Evolutionary conservation across 805 yeast species (phyloP), one percentile per base, ranked within the genome.

Genomic region (Candida morakotiae): DNA sequence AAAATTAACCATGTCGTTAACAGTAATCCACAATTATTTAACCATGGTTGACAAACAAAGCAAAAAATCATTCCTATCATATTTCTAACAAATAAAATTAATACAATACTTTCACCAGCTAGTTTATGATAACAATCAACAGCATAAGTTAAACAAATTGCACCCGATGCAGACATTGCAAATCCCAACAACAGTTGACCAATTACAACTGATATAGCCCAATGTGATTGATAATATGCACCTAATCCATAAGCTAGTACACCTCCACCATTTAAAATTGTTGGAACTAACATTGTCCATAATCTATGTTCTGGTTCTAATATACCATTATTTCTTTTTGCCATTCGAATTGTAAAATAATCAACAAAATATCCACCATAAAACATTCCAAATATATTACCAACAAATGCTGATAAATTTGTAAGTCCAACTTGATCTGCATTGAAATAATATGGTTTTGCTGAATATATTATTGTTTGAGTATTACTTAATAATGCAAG

Each of bases 361-460:
- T 72, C 77, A 9, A 69, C 73, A 31, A 69, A 50, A 25, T 41
- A 40, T 8, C 75, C 75, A 14, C 75, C 76, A 45, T 64, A 69
- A 28, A 64, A 40, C 62, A 67, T 64, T 11, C 76, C 77, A 26
- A 69, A 25, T 11, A 64, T 35, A 21, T 62, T 53, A 9, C 76
- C 76, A 13, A 65, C 56, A 31, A 69, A 53, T 2, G 75, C 58
- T 6, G 69, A 60, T 44, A 70, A 48, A 48, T 70, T 66, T 14
- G 73, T 62, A 38, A 65, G 55, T 7, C 77, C 77, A 10, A 64
- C 64, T 11, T 52, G 46, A 17, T 62, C 48, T 0, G 68, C 47
- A 19, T 60, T 40, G 42, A 69, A 69, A 42, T 59, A 56, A 46
- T 71, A 72, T 4, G 73, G 73, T 2, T 53, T 53, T 5, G 47